phyloP scores from a whole-genome alignment of 2,329 filamentous ascomycete species.

The Septoria linicola region DNA sequence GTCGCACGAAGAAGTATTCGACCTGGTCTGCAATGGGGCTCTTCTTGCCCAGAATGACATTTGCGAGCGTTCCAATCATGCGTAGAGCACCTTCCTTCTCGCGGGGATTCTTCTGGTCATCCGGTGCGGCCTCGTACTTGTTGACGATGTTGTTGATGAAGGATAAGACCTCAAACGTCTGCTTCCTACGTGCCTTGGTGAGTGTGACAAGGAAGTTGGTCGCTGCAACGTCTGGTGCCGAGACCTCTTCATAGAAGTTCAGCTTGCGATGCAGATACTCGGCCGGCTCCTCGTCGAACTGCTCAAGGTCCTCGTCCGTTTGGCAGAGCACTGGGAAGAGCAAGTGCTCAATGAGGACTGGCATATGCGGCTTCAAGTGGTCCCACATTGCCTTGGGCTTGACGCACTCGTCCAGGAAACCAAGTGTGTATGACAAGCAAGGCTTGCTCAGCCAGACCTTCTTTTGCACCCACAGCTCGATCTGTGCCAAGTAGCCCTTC shows the following conservation, averaged over 20 bases:
- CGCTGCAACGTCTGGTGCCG: conserved; percentile 88
- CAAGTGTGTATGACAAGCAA: conserved; percentile 86
- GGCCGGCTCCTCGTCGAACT: conserved; percentile 90
- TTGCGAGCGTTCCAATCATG: conserved; percentile 94
- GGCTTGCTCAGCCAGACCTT: conserved; percentile 92
- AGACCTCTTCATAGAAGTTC: conserved; percentile 97
- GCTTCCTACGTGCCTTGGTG: conserved; percentile 90
- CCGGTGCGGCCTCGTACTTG: conserved; percentile 79
- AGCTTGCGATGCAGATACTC: conserved; percentile 97
- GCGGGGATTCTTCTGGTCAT: conserved; percentile 86
- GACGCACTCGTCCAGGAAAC: conserved; percentile 95
- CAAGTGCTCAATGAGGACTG: conserved; percentile 88
- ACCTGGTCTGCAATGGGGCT: conserved; percentile 96
- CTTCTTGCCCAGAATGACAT: conserved; percentile 95
- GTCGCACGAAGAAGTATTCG: conserved; percentile 96
- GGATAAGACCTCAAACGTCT: conserved; percentile 89
- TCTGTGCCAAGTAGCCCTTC: conserved; percentile 88
- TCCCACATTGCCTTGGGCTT: conserved; percentile 97
- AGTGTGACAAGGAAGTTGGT: conserved; percentile 95
- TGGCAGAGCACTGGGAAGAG: conserved; percentile 95
- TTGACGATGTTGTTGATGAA: conserved; percentile 96
- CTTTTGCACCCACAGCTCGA: conserved; percentile 97
- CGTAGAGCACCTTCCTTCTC: conserved; percentile 95
- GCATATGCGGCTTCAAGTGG: conserved; percentile 87
- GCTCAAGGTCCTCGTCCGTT: conserved; percentile 84